These are phyloP conservation scores for Diaporthe velutina DNA, from an alignment of 2,329 filamentous ascomycete species.

Conservation along the genomic window DNA sequence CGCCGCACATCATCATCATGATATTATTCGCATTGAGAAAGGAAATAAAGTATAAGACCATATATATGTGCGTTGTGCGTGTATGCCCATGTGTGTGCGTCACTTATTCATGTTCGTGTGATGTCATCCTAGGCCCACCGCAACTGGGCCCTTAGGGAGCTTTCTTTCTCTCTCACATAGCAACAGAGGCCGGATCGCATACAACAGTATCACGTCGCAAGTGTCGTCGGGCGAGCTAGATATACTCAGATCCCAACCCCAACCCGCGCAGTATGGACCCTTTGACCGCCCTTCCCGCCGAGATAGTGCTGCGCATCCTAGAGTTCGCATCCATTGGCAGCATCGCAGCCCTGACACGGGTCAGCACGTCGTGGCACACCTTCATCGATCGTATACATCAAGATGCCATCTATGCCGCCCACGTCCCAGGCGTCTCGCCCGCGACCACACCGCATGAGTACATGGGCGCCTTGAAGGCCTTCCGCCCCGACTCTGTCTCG, in stretches of 20 bases:
- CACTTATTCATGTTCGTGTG: conserved; percentile 1
- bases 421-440: background rate
- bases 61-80: background rate
- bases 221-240: background rate
- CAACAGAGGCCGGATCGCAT: background rate
- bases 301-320: conserved; percentile 43
- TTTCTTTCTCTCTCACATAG: background rate
- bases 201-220: background rate
- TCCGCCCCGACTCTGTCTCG: conserved; percentile 48
- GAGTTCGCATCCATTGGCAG: conserved; percentile 39
- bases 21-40: background rate
- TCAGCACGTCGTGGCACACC: conserved; percentile 41
- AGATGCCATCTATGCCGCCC: conserved; percentile 42
- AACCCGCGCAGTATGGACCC: conserved; percentile 38
- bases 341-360: conserved; percentile 38
- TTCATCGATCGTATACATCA: conserved; percentile 43
- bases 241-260: background rate
- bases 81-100: background rate
- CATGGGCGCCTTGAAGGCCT: conserved; percentile 41
- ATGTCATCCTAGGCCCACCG: conserved; percentile 4
- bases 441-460: conserved; percentile 27
- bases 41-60: background rate
- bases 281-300: conserved; percentile 40
- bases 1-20: background rate
- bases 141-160: background rate